These are phyloP conservation scores for Alternaria incomplexa DNA, from an alignment of 2,329 filamentous ascomycete genomes.

Conservation along the genomic window DNA sequence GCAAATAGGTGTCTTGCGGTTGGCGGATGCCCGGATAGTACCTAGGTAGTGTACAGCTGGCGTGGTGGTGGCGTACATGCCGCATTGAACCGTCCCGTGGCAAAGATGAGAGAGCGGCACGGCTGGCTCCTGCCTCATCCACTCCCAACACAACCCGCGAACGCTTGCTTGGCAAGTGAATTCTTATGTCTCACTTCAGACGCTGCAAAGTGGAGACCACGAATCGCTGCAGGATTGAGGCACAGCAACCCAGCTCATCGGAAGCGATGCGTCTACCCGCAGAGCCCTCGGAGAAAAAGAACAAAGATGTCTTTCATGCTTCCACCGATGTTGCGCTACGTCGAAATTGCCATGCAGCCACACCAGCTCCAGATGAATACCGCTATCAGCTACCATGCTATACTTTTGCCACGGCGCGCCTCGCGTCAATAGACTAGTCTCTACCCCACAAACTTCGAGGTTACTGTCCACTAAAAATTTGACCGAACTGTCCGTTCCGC, in stretches of 20 bases:
- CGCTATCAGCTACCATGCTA: background rate
- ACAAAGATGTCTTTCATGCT: background rate
- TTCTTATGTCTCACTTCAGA: background rate
- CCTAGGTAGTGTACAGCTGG: background rate
- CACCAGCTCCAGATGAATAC: background rate
- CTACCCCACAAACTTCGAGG: background rate
- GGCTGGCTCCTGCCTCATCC: background rate
- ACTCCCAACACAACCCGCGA: background rate
- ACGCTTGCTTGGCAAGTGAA: background rate
- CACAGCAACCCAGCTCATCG: constrained; percentile 1
- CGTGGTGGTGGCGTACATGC: constrained; percentile 1
- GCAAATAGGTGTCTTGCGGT: background rate
- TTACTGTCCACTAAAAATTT: background rate
- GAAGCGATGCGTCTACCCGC: background rate
- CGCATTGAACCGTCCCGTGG: background rate
- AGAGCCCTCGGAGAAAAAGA: background rate
- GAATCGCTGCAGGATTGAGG: background rate
- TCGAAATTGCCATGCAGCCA: background rate
- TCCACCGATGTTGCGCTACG: background rate
- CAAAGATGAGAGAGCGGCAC: constrained; percentile 6
- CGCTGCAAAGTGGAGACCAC: background rate
- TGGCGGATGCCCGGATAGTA: background rate
- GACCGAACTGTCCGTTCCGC: background rate
- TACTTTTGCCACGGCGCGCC: constrained; percentile 1
- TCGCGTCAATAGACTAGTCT: constrained; percentile 1